Base-by-base conservation (phyloP, 2,329 filamentous ascomycete genomes). In the Botrytis porri region DNA sequence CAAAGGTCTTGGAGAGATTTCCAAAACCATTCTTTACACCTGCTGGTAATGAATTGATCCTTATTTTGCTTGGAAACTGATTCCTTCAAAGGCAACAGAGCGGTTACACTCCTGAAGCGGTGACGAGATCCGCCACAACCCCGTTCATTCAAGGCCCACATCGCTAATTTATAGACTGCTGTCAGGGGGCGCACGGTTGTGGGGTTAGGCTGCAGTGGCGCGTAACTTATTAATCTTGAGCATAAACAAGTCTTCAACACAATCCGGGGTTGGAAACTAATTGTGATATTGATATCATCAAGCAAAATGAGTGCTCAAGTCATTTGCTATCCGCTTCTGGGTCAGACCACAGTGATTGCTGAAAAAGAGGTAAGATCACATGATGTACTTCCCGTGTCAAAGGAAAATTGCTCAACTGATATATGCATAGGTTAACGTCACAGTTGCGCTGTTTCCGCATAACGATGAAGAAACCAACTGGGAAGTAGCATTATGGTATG, bases 401-500 rank as follows among this genome's bases (percentile, higher is more conserved):
- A 29, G 37, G 20, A 5, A 61, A 16, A n/a, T 9, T n/a, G 29
- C 22, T 48, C 32, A 63, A 12, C 20, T n/a, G 14, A 37, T 18
- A 32, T 35, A 60, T 51, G n/a, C 25, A 10, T 43, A 72, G 62
- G 22, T 72, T 16, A 22, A 41, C 18, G 35, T 72, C 22, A 72
- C 70, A n/a, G 62, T 72, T 35, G 62, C 32, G 10, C 39, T 67
- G 9, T n/a, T 48, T 59, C 70, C 62, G 14, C 14, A 48, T 2
- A 16, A 39, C 32, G 70, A 5, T 63, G 41, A 22, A 29, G 41
- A 70, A 10, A 37, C 22, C 10, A 25, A 57, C 12, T 72, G 71
- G 71, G 71, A 69, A 9, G 71, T 62, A 16, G 71, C 64, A 29
- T 5, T 72, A 8, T 72, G 71, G 71, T 54, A 72, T 35, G 43